Evolutionary conservation across 1,139 yeast species (phyloP).

Genomic region (Geotrichum reessii): DNA sequence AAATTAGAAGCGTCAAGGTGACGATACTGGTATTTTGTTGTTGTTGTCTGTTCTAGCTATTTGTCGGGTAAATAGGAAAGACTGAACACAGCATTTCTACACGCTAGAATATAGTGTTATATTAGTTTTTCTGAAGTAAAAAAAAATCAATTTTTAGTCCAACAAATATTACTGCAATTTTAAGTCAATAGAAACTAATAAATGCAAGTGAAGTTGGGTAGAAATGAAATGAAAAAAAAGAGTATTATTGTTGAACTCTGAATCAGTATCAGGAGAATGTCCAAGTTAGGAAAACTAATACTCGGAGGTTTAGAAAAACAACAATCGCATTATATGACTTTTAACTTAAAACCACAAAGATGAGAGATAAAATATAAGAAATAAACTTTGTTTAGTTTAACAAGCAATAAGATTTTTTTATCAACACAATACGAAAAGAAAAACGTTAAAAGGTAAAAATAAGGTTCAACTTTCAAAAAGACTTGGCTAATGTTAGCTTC

Average conservation of each 20-base stretch:
- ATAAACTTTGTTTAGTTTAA: neutral
- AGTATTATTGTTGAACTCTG: neutral
- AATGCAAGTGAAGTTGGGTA: neutral
- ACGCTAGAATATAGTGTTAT: neutral
- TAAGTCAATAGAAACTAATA: neutral
- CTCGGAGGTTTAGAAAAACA: neutral
- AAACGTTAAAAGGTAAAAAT: neutral
- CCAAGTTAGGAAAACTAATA: neutral
- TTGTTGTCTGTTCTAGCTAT: neutral
- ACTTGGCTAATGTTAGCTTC: neutral
- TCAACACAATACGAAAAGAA: neutral
- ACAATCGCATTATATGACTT: neutral
- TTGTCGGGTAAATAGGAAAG: neutral
- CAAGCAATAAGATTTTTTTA: too few species aligned
- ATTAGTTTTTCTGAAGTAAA: neutral
- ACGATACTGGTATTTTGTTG: neutral
- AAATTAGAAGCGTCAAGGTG: neutral
- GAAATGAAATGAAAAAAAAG: neutral
- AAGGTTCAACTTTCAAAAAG: neutral
- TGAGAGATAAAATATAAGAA: neutral
- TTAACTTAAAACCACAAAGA: neutral
- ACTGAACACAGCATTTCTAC: neutral
- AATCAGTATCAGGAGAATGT: neutral
- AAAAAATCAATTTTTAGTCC: neutral
- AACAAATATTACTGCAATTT: neutral